A percentile compares a stretch with the other conserved stretches of the same genome.
Conservation (phyloP, 257 asterid species). For the Lantana camara region DNA sequence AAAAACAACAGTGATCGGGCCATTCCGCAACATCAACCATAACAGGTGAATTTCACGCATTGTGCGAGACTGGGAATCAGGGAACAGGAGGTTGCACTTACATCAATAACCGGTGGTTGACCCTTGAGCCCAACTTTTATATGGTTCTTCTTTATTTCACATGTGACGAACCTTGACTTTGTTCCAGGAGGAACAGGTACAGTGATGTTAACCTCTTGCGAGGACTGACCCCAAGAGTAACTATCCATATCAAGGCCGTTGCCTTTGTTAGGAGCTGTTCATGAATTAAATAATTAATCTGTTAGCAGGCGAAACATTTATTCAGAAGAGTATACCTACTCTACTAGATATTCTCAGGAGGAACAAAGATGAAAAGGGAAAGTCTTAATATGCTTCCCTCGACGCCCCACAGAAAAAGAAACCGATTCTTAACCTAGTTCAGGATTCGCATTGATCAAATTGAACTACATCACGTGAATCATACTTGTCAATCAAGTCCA, state of each 20-base stretch:
- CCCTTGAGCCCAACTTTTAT: conserved; percentile 67
- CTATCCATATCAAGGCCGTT: conserved; percentile 87
- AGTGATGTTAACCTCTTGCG: conserved; percentile 71
- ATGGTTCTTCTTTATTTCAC: conserved; percentile 60
- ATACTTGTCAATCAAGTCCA: not conserved
- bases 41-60: not conserved
- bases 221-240: conserved; percentile 79
- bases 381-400: not conserved
- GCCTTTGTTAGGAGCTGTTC: conserved; percentile 57
- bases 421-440: not conserved
- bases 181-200: conserved; percentile 78
- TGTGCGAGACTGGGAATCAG: conserved; percentile 35
- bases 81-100: conserved; percentile 21
- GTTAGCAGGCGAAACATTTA: not conserved
- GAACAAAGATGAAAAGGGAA: not conserved
- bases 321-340: not conserved
- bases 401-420: not conserved
- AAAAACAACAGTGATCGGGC: conserved; percentile 28
- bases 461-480: not conserved
- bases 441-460: not conserved
- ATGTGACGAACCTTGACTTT: conserved; percentile 45
- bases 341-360: not conserved
- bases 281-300: conserved; percentile 10
- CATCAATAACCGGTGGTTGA: conserved; percentile 54
- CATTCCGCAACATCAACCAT: not conserved